Base-by-base conservation (phyloP, 306 rosid genomes). In the Leucaena leucocephala region DNA sequence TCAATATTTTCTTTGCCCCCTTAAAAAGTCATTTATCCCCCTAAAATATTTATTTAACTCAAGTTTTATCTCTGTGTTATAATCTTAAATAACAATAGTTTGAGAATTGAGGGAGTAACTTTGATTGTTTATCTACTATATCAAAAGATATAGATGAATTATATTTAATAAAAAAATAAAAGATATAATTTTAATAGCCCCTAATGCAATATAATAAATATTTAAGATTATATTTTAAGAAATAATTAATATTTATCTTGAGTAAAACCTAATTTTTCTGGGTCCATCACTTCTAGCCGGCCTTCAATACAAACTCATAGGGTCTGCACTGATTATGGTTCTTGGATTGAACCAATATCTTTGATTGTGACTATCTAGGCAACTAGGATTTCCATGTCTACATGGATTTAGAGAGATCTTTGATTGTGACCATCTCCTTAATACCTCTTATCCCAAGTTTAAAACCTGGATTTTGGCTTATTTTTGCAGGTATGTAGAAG, bases 401-500 rank as follows among this genome's bases (percentile, higher is more conserved):
- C 17, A 54, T 11, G 11, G 27, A 54, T 54, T 54, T n/a, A 54
- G 27, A n/a, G n/a, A n/a, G 59, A 54, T 54, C 59, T 54, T n/a
- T 17, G 59, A 0, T 54, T 17, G 14, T 19, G 4, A 0, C 54
- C 21, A n/a, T n/a, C n/a, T n/a, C n/a, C n/a, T n/a, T n/a, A n/a
- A n/a, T n/a, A n/a, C n/a, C n/a, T n/a, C n/a, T n/a, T n/a, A n/a
- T n/a, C n/a, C n/a, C n/a, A n/a, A n/a, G n/a, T n/a, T n/a, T n/a
- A n/a, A n/a, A n/a, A n/a, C n/a, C n/a, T n/a, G n/a, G n/a, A n/a
- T n/a, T n/a, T n/a, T n/a, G n/a, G n/a, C n/a, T n/a, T n/a, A n/a
- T n/a, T n/a, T 77, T 75, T 79, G 81, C 72, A 94, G 98, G 98
- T 94, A 92, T 81, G 97, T 94, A 57, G 98, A 94, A 84, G 98